phyloP scores from a whole-genome alignment of 2,329 filamentous ascomycete species.

The Cadophora luteo-olivacea region DNA sequence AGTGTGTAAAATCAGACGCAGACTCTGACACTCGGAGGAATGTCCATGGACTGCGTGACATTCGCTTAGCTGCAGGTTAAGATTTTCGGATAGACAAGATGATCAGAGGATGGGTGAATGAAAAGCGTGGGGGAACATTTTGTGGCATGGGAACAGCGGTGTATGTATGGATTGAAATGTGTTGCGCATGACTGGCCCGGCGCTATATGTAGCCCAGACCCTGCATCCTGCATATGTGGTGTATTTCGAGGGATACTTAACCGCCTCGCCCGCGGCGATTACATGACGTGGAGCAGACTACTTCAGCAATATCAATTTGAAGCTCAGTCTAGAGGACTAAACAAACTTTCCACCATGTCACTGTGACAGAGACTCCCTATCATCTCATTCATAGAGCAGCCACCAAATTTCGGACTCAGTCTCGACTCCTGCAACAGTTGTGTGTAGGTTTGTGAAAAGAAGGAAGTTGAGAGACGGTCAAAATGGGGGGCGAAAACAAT shows the following conservation, averaged over 20 bases:
- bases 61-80: not conserved
- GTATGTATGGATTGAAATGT: not conserved
- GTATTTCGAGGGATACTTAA: not conserved
- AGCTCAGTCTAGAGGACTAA: not conserved
- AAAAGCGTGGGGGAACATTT: not conserved
- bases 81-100: not conserved
- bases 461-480: not conserved
- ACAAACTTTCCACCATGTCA: slow-evolving; percentile 1
- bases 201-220: not conserved
- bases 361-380: not conserved
- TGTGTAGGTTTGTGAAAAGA: not conserved
- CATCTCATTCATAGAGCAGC: not conserved
- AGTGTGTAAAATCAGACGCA: not conserved
- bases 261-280: too few species aligned
- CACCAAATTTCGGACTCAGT: not conserved
- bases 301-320: not conserved
- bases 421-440: not conserved
- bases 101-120: too few species aligned
- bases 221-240: not conserved
- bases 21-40: not conserved
- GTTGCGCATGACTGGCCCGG: not conserved
- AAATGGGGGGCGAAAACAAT: not conserved
- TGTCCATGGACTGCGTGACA: not conserved
- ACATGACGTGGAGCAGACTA: not conserved
- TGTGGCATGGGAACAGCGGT: not conserved